Conservation (phyloP, 2,329 filamentous ascomycete genomes). For the Colletotrichum sp. region DNA sequence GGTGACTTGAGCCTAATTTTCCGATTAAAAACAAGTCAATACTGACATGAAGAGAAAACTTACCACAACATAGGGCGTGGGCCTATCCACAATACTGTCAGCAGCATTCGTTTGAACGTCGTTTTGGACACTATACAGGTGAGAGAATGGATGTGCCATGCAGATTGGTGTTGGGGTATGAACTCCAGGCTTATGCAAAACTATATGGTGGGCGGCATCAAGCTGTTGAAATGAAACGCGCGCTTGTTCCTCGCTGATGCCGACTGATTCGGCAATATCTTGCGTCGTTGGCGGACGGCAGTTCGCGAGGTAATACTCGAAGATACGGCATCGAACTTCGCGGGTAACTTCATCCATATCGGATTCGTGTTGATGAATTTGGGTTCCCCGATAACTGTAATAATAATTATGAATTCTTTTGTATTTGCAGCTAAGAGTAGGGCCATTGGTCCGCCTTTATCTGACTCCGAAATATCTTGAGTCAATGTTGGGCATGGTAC, state of each 20-base stretch:
- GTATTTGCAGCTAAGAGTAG: too few species aligned
- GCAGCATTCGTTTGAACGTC: background rate
- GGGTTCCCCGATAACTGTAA: background rate
- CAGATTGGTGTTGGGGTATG: background rate
- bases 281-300: background rate
- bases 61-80: background rate
- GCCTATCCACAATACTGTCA: background rate
- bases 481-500: too few species aligned
- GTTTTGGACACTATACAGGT: background rate
- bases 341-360: background rate
- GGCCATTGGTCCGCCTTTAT: too few species aligned
- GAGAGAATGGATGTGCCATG: background rate
- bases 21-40: background rate
- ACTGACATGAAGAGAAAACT: fast-evolving
- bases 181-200: background rate
- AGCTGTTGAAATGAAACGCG: background rate
- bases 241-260: background rate
- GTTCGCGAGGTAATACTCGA: background rate
- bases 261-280: background rate
- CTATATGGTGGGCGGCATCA: background rate
- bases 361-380: background rate
- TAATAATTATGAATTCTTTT: background rate
- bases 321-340: background rate
- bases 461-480: too few species aligned
- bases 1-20: background rate